Evolutionary conservation across 371 early-diverging fungal species (phyloP).

Genomic region (Apophysomyces elegans): DNA sequence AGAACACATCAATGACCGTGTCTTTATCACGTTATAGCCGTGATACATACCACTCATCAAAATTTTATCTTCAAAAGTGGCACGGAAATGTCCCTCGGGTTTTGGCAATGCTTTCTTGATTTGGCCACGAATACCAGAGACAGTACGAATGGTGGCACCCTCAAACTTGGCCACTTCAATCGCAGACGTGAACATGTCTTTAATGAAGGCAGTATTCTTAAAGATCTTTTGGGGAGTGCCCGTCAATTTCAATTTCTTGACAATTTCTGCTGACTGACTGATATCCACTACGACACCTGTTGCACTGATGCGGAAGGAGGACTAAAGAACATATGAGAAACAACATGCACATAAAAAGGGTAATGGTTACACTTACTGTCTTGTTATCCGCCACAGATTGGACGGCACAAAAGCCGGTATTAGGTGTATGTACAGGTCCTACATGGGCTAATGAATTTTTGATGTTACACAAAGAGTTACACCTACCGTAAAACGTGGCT

Average conservation of each 20-base stretch:
- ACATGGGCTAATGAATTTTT: constrained; percentile 20
- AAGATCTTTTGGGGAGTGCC: constrained; percentile 94
- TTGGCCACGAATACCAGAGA: constrained; percentile 98
- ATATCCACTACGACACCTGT: constrained; percentile 95
- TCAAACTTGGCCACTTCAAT: constrained; percentile 99
- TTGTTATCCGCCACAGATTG: constrained; percentile 75
- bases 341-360: background rate
- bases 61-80: constrained; percentile 99
- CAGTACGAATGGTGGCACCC: constrained; percentile 95
- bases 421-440: constrained; percentile 89
- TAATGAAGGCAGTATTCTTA: constrained; percentile 99
- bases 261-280: constrained; percentile 87
- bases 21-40: background rate
- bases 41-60: constrained; percentile 72
- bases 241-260: constrained; percentile 99
- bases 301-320: constrained; percentile 93
- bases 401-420: constrained; percentile 95
- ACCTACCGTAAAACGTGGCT: constrained; percentile 89
- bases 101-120: constrained; percentile 92
- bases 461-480: constrained; percentile 25
- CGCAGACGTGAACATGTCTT: constrained; percentile 98
- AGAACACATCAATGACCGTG: too few relatives aligned
- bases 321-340: constrained; percentile 21
- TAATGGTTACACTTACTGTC: constrained; percentile 44
- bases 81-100: constrained; percentile 96